These are phyloP conservation scores for Saraca asoca DNA, from an alignment of 331 rosid species.

Conservation along the genomic window DNA sequence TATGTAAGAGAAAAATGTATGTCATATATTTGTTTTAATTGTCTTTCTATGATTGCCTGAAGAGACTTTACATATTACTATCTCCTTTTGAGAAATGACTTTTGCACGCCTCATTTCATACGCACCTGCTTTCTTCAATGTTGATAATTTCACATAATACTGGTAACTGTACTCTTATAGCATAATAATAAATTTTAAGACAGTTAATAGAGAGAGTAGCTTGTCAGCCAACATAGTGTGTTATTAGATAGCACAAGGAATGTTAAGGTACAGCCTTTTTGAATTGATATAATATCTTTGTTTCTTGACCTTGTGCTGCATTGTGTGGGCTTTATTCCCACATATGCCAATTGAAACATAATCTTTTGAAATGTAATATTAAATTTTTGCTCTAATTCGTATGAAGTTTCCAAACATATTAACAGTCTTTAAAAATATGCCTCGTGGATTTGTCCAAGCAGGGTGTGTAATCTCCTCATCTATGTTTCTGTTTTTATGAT, in stretches of 20 bases:
- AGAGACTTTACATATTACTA: too few relatives aligned
- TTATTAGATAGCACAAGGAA: too few relatives aligned
- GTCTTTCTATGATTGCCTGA: too few relatives aligned
- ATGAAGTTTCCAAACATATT: background rate
- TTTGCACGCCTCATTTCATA: too few relatives aligned
- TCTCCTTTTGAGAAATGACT: too few relatives aligned
- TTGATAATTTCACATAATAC: too few relatives aligned
- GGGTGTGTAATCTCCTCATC: constrained; percentile 21
- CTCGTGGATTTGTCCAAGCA: constrained; percentile 31
- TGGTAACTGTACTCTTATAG: too few relatives aligned
- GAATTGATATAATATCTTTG: background rate
- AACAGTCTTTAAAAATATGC: background rate
- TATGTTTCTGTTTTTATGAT: constrained; percentile 23
- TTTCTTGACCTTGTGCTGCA: background rate
- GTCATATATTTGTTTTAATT: background rate
- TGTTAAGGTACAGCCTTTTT: background rate
- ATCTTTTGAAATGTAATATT: background rate
- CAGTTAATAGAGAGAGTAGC: too few relatives aligned
- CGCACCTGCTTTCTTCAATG: too few relatives aligned
- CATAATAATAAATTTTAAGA: too few relatives aligned
- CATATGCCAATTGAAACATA: background rate
- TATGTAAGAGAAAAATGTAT: background rate
- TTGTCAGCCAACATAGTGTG: too few relatives aligned
- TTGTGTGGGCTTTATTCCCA: background rate
- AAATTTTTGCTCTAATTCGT: background rate